phyloP scores from a whole-genome alignment of 2,329 filamentous ascomycete species.

The Mycosphaerella arachidis region DNA sequence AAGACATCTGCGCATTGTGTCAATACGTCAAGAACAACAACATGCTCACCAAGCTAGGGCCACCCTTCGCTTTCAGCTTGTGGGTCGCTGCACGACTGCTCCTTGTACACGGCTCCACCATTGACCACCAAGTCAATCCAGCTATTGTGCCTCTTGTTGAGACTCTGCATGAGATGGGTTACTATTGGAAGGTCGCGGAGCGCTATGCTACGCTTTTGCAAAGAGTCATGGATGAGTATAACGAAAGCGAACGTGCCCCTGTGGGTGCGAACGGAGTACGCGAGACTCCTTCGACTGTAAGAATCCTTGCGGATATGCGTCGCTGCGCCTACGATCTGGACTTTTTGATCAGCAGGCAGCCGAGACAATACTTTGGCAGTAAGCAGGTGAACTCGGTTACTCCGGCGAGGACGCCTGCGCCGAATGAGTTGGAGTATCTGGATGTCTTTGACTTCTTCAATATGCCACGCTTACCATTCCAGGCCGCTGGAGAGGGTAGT shows the following conservation, averaged over 20 bases:
- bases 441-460: conserved; percentile 97
- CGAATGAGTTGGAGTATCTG: conserved; percentile 82
- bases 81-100: conserved; percentile 87
- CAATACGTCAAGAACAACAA: conserved; percentile 72
- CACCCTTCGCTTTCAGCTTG: conserved; percentile 84
- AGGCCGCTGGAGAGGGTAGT: conserved; percentile 25
- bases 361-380: conserved; percentile 43
- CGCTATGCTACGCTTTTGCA: conserved; percentile 76
- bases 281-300: conserved; percentile 75
- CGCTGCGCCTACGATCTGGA: conserved; percentile 86
- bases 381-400: conserved; percentile 27
- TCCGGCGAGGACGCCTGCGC: conserved; percentile 51
- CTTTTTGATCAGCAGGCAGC: conserved; percentile 80
- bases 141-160: conserved; percentile 80
- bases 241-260: conserved; percentile 63
- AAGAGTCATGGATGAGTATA: conserved; percentile 80
- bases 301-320: conserved; percentile 86
- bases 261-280: conserved; percentile 60
- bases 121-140: conserved; percentile 75
- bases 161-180: conserved; percentile 72
- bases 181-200: conserved; percentile 79
- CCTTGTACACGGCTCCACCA: conserved; percentile 84
- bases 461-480: conserved; percentile 63
- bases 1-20: conserved; percentile 72
- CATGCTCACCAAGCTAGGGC: conserved; percentile 75